Conservation (phyloP, 345 rosid genomes). For the Cochlearia excelsa region DNA sequence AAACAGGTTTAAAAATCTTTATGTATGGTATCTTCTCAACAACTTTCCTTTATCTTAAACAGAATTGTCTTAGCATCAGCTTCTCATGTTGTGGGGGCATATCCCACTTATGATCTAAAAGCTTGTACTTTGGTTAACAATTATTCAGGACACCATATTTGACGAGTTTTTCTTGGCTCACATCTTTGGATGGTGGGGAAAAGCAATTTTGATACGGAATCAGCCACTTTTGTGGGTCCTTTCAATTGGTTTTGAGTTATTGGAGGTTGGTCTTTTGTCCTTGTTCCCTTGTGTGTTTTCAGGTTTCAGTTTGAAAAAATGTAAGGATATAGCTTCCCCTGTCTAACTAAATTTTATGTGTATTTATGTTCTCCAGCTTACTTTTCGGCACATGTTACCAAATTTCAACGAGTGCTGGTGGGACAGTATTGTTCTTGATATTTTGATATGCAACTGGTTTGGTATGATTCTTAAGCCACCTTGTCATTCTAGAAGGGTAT, state of each 20-base stretch:
- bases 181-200: constrained; percentile 99
- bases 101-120: constrained; percentile 20
- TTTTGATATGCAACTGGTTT: constrained; percentile 97
- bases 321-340: constrained; percentile 1
- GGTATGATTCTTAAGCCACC: constrained; percentile 51
- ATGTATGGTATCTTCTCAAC: constrained; percentile 86
- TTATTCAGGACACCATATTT: constrained; percentile 71
- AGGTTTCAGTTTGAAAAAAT: constrained; percentile 2
- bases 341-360: neutral
- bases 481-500: neutral
- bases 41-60: constrained; percentile 15
- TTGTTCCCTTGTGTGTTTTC: neutral
- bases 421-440: constrained; percentile 98
- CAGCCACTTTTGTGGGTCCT: constrained; percentile 98
- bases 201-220: constrained; percentile 91
- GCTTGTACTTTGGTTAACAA: constrained; percentile 18
- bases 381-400: constrained; percentile 96
- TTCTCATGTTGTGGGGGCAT: constrained; percentile 8
- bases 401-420: constrained; percentile 99
- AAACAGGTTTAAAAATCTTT: constrained; percentile 99
- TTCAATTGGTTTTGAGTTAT: constrained; percentile 91
- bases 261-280: constrained; percentile 69
- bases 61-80: constrained; percentile 8
- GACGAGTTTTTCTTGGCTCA: constrained; percentile 98
- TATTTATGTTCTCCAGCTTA: constrained; percentile 55